These are phyloP conservation scores for Rhododendron henanense DNA, from an alignment of 148 eudicot genomes.

Conservation along the genomic window DNA sequence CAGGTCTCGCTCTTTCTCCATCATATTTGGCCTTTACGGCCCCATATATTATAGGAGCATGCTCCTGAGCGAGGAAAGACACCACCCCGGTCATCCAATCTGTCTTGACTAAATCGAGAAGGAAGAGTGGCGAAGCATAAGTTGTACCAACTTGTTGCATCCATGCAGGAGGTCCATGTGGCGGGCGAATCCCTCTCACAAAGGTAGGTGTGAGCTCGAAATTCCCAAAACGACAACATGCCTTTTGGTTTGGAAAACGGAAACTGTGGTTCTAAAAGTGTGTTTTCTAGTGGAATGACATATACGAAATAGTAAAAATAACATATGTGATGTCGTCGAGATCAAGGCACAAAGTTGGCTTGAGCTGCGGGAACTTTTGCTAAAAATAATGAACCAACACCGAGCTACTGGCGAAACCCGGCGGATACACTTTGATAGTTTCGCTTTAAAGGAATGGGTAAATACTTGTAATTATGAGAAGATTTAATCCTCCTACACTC, in stretches of 20 bases:
- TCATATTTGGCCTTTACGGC: background rate
- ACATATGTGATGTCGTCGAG: background rate
- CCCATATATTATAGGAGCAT: background rate
- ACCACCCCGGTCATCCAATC: background rate
- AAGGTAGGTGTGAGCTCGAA: slow-evolving; percentile 1
- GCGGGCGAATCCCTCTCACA: background rate
- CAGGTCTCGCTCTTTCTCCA: background rate
- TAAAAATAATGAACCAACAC: background rate
- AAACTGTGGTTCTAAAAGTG: background rate
- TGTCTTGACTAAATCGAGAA: background rate
- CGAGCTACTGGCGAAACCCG: background rate
- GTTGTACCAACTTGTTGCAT: background rate
- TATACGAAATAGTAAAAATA: background rate
- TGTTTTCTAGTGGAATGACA: background rate
- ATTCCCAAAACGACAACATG: background rate
- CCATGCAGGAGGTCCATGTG: background rate
- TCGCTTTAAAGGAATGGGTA: background rate
- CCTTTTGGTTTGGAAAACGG: background rate
- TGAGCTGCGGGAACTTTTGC: background rate
- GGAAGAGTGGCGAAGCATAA: background rate
- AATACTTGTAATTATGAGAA: background rate
- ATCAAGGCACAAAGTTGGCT: background rate
- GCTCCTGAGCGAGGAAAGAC: background rate
- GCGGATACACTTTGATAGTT: background rate
- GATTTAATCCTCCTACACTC: background rate